Percentiles rank a stretch among this genome's conserved stretches.
phyloP scores from a whole-genome alignment of 495 filamentous ascomycete species.

The Daldinia loculata region DNA sequence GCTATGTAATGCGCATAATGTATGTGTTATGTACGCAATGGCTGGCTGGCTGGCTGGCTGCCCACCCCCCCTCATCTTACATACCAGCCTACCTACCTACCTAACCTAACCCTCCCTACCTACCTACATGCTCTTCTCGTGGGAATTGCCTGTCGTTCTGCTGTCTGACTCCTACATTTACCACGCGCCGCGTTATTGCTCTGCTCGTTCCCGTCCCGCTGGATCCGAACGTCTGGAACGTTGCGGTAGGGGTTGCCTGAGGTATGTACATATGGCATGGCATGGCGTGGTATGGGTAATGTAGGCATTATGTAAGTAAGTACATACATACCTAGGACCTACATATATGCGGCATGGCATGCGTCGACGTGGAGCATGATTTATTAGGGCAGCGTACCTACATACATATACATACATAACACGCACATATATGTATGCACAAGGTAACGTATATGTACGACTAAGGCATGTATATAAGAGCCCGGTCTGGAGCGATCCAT shows the following conservation, averaged over 20 bases:
- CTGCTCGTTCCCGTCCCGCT: slow-evolving; percentile 17
- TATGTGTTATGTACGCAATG: too few species aligned
- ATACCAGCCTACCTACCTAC: too few species aligned
- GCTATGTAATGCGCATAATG: neutral
- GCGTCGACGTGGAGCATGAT: neutral
- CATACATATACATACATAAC: slow-evolving; percentile 8
- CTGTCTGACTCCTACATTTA: slow-evolving; percentile 4
- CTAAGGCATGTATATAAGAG: neutral
- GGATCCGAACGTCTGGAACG: slow-evolving; percentile 32
- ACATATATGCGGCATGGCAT: slow-evolving; percentile 1
- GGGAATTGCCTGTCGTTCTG: neutral
- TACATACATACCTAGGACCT: slow-evolving; percentile 3
- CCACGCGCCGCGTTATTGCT: slow-evolving; percentile 11
- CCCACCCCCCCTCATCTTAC: neutral
- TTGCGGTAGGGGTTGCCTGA: neutral
- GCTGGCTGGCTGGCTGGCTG: neutral
- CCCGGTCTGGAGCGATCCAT: slow-evolving; percentile 30
- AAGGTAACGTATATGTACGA: slow-evolving; percentile 2
- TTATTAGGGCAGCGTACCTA: neutral
- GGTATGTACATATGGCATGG: neutral
- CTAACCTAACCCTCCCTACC: too few species aligned
- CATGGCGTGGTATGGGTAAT: neutral
- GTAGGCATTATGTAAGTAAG: slow-evolving; percentile 7
- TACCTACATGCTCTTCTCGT: neutral
- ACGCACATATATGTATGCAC: slow-evolving; percentile 5